Conservation (phyloP, 495 filamentous ascomycete species). For the Penicillium cinerascens region DNA sequence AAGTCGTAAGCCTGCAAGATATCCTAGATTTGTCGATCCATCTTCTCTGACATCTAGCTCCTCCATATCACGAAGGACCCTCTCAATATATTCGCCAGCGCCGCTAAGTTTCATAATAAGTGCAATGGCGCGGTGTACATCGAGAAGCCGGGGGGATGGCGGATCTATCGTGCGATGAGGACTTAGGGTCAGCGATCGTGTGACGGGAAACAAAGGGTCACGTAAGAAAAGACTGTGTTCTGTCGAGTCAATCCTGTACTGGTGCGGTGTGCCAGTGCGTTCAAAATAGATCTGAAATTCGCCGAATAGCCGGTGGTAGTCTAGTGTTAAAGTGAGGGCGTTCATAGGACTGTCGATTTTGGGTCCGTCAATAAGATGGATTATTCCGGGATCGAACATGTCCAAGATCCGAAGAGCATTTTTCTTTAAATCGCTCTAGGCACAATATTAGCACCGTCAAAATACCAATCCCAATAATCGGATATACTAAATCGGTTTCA, state of each 20-base stretch:
- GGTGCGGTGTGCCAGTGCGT: constrained; percentile 9
- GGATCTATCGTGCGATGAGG: constrained; percentile 22
- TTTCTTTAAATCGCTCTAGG: constrained; percentile 21
- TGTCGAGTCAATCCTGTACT: constrained; percentile 28
- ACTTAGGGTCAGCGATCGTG: constrained; percentile 22
- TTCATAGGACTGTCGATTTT: constrained; percentile 25
- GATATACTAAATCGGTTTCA: constrained; percentile 9
- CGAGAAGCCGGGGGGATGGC: constrained; percentile 28
- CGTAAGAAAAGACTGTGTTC: constrained; percentile 21
- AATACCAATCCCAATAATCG: neutral
- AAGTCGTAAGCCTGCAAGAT: constrained; percentile 16
- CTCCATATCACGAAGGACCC: constrained; percentile 29
- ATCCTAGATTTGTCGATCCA: constrained; percentile 27
- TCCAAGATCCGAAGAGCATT: constrained; percentile 15
- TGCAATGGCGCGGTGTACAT: constrained; percentile 31
- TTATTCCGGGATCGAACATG: constrained; percentile 21
- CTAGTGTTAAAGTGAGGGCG: constrained; percentile 18
- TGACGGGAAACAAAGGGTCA: constrained; percentile 23
- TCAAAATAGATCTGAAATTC: constrained; percentile 22
- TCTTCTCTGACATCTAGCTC: constrained; percentile 26
- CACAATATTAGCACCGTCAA: too few species aligned
- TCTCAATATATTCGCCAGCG: constrained; percentile 33
- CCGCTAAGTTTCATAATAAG: constrained; percentile 33
- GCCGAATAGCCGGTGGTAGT: constrained; percentile 26
- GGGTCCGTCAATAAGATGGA: constrained; percentile 11